Conservation (phyloP, 768 basidiomycete genomes). For the Tephrocybe sp. region DNA sequence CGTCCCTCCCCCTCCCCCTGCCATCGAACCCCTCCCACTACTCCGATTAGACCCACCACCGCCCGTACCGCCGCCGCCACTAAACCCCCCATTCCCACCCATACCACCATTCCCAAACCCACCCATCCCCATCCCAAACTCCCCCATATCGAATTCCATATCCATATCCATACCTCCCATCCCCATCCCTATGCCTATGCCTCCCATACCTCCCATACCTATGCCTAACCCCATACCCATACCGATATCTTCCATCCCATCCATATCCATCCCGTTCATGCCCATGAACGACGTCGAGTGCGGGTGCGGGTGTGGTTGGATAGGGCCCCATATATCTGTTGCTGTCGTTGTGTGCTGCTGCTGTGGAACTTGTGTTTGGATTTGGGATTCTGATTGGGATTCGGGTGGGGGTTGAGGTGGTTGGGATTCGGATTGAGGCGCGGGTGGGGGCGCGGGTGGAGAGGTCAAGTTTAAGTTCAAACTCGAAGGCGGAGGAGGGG, state of each 20-base stretch:
- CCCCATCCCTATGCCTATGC: constrained; percentile 27
- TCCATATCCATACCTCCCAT: not conserved
- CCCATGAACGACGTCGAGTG: not conserved
- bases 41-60: constrained; percentile 26
- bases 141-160: not conserved
- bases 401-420: not conserved
- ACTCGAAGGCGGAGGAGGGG: too few species aligned
- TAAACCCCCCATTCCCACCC: too few species aligned
- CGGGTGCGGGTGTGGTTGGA: constrained; percentile 15
- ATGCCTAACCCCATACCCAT: constrained; percentile 46
- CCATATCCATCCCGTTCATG: constrained; percentile 36
- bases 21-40: constrained; percentile 19
- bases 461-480: too few species aligned
- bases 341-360: not conserved
- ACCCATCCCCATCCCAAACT: not conserved
- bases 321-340: too few species aligned
- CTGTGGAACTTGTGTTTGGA: constrained; percentile 14
- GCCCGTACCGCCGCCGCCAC: constrained; percentile 13
- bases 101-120: too few species aligned
- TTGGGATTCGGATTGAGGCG: constrained; percentile 2
- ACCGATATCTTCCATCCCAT: constrained; percentile 32
- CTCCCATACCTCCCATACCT: constrained; percentile 39
- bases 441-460: not conserved
- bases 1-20: constrained; percentile 22
- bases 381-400: constrained; percentile 8